Evolutionary conservation across 305 asterid species (phyloP).

Genomic region (Fraxinus baroniana): DNA sequence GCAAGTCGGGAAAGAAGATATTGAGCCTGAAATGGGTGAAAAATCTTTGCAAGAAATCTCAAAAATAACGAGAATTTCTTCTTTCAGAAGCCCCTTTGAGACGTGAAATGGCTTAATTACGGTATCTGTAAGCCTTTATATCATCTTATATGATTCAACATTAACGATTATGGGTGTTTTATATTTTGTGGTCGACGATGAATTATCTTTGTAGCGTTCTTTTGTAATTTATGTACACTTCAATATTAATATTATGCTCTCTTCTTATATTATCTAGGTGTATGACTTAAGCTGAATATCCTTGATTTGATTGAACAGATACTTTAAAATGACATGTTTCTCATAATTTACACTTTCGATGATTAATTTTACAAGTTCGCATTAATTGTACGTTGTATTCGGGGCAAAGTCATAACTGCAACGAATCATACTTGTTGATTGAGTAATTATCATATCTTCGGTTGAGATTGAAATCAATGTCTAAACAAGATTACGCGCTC

Average conservation of each 20-base stretch:
- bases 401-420: background rate
- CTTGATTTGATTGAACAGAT: background rate
- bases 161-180: background rate
- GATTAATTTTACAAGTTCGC: background rate
- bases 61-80: background rate
- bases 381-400: background rate
- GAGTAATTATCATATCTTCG: background rate
- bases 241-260: background rate
- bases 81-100: background rate
- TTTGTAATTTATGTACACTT: background rate
- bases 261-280: background rate
- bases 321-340: background rate
- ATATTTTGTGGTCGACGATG: background rate
- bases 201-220: background rate
- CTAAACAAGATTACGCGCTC: background rate
- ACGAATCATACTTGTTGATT: background rate
- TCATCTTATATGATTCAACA: background rate
- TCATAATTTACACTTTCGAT: background rate
- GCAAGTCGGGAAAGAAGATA: background rate
- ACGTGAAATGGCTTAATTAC: background rate
- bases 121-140: background rate
- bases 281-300: background rate
- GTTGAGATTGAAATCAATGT: background rate
- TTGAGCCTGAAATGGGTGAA: conserved; percentile 7
- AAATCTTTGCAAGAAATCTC: conserved; percentile 5